Evolutionary conservation across 2,329 filamentous ascomycete species (phyloP), one percentile per base, ranked within the genome.

Genomic region (Colletotrichum karsti): DNA sequence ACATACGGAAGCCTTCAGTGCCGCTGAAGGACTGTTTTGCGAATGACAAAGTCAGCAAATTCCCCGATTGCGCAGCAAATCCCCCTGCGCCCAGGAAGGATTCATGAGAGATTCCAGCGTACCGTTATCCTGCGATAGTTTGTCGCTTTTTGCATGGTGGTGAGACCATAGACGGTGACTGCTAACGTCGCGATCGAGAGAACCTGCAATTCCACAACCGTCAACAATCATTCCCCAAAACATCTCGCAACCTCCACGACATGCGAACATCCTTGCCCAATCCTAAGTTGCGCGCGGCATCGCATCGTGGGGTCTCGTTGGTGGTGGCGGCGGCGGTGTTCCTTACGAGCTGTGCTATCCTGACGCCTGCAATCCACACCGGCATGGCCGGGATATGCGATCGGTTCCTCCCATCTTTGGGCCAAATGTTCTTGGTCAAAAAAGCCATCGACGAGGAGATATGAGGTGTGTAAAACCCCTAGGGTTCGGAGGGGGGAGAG

Each of bases 61-160:
- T 13, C 24, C 8, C 15, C 4, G 4, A 4, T 15, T 6, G 42
- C 7, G 18, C 24, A 42, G 33, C 18, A 15, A 13, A 42, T 18
- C 15, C 2, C n/a, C 4, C 15, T 7, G 18, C 39, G 39, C n/a
- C 39, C 8, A 20, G n/a, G 33, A 12, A 12, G 33, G 15, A 8
- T 35, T 35, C 33, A 35, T 7, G n/a, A 15, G n/a, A n/a, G 6
- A 42, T 18, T 3, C 2, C 15, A 7, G n/a, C 69, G 30, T 71
- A 71, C 69, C 59, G 69, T 71, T 66, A 71, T 70, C 59, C 69
- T 70, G 41, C 67, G 60, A 54, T 71, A 71, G 22, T 60, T 64
- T 51, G 64, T 57, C 26, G 69, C 69, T 39, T 63, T 70, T 33
- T 70, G 67, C 54, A 71, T 69, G 3, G 67, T 70, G 12, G 67